Evolutionary conservation across 495 filamentous ascomycete species (phyloP).

Genomic region (Aspergillus saccharolyticus): DNA sequence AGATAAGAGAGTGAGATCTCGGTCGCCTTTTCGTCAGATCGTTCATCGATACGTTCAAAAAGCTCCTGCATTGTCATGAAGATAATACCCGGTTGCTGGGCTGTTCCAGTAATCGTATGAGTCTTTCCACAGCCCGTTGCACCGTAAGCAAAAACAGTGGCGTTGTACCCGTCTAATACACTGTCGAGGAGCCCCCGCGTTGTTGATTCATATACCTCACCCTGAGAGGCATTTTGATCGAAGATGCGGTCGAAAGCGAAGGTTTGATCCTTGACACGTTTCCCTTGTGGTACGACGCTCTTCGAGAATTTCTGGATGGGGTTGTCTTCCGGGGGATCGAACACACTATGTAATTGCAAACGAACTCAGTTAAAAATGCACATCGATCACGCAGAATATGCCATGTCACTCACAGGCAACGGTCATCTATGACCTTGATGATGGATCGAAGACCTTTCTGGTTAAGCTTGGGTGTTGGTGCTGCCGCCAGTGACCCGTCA

Average conservation of each 20-base stretch:
- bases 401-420: slow-evolving; percentile 70
- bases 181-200: slow-evolving; percentile 85
- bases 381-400: background rate
- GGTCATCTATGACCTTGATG: slow-evolving; percentile 94
- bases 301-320: slow-evolving; percentile 86
- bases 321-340: slow-evolving; percentile 96
- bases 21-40: slow-evolving; percentile 77
- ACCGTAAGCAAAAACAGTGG: slow-evolving; percentile 97
- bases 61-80: slow-evolving; percentile 98
- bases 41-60: slow-evolving; percentile 89
- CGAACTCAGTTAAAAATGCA: slow-evolving; percentile 11
- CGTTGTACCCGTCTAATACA: slow-evolving; percentile 96
- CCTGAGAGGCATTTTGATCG: slow-evolving; percentile 90
- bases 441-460: slow-evolving; percentile 84
- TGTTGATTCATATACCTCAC: slow-evolving; percentile 93
- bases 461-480: slow-evolving; percentile 73
- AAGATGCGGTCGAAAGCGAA: slow-evolving; percentile 97
- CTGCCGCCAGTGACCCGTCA: slow-evolving; percentile 84
- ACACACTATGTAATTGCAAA: slow-evolving; percentile 64
- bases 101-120: slow-evolving; percentile 93
- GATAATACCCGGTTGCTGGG: slow-evolving; percentile 93
- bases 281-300: slow-evolving; percentile 77
- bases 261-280: slow-evolving; percentile 94
- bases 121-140: slow-evolving; percentile 98
- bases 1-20: slow-evolving; percentile 93